These are phyloP conservation scores for Talaromyces stipitatus DNA, from an alignment of 495 filamentous ascomycete species.

Conservation along the genomic window DNA sequence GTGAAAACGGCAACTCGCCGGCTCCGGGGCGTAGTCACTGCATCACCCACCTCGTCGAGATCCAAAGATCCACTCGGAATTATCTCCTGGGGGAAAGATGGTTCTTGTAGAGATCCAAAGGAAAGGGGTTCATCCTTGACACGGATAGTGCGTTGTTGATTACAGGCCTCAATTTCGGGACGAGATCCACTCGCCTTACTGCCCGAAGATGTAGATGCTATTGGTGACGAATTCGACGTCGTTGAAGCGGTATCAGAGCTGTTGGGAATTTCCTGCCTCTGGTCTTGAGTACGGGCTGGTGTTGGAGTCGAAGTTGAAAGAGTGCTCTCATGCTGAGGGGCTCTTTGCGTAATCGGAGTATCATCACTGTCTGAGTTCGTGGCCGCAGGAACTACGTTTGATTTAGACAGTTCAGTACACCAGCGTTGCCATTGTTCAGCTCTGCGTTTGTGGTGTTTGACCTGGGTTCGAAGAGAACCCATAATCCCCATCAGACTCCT, in stretches of 20 bases:
- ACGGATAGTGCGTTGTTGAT: conserved; percentile 10
- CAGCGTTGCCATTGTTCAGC: conserved; percentile 24
- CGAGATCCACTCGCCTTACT: conserved; percentile 6
- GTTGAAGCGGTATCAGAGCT: neutral
- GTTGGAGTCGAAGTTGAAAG: neutral
- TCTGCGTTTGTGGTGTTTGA: conserved; percentile 33
- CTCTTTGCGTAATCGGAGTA: neutral
- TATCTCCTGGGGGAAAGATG: conserved; percentile 26
- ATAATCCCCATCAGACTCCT: conserved; percentile 18
- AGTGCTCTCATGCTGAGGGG: neutral
- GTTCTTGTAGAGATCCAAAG: conserved; percentile 8
- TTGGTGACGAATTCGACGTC: neutral
- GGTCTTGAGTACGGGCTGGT: neutral
- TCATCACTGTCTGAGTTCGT: neutral
- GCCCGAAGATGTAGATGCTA: neutral
- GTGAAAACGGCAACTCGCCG: conserved; percentile 5
- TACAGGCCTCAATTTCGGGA: neutral
- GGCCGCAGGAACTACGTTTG: neutral
- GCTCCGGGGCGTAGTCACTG: conserved; percentile 57
- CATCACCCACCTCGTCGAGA: conserved; percentile 59
- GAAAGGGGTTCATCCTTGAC: conserved; percentile 27
- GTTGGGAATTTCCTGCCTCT: neutral
- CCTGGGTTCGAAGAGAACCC: conserved; percentile 19
- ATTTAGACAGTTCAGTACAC: neutral
- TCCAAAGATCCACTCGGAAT: conserved; percentile 51